Evolutionary conservation across 2,329 filamentous ascomycete species (phyloP).

Genomic region (Fusarium udum): DNA sequence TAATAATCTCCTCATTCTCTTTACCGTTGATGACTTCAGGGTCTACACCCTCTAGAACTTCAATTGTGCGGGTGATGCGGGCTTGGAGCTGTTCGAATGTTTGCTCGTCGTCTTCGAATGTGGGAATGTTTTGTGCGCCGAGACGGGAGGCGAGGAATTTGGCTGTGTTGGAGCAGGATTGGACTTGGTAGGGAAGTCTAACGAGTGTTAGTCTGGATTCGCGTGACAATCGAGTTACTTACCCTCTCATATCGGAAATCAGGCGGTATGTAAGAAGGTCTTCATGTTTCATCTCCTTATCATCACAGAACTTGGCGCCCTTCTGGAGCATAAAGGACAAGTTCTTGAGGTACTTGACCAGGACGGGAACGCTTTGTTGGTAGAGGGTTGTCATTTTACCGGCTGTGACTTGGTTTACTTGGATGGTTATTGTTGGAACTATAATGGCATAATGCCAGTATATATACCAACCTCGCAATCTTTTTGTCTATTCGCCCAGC

Average conservation of each 20-base stretch:
- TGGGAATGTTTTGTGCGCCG: constrained; percentile 24
- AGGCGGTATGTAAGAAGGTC: constrained; percentile 32
- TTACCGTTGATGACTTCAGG: constrained; percentile 36
- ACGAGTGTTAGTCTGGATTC: background rate
- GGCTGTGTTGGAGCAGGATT: constrained; percentile 40
- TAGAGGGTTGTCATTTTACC: constrained; percentile 38
- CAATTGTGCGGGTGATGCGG: constrained; percentile 40
- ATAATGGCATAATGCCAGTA: background rate
- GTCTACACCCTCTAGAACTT: constrained; percentile 45
- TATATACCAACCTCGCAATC: background rate
- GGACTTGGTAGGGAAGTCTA: constrained; percentile 39
- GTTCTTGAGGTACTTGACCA: constrained; percentile 43
- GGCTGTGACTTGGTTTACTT: too few relatives aligned
- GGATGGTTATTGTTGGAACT: rapidly evolving
- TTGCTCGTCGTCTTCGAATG: constrained; percentile 39
- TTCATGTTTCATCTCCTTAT: constrained; percentile 36
- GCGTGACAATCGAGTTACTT: rapidly evolving
- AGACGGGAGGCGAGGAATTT: constrained; percentile 36
- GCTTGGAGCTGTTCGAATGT: constrained; percentile 46
- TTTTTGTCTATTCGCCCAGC: background rate
- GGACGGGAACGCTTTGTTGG: constrained; percentile 40
- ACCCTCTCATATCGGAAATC: constrained; percentile 37
- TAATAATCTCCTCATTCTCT: constrained; percentile 37
- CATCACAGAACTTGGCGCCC: constrained; percentile 24
- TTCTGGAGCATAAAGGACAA: constrained; percentile 40